Conservation (phyloP, 2,329 filamentous ascomycete genomes). For the Clarireedia monteithiana region DNA sequence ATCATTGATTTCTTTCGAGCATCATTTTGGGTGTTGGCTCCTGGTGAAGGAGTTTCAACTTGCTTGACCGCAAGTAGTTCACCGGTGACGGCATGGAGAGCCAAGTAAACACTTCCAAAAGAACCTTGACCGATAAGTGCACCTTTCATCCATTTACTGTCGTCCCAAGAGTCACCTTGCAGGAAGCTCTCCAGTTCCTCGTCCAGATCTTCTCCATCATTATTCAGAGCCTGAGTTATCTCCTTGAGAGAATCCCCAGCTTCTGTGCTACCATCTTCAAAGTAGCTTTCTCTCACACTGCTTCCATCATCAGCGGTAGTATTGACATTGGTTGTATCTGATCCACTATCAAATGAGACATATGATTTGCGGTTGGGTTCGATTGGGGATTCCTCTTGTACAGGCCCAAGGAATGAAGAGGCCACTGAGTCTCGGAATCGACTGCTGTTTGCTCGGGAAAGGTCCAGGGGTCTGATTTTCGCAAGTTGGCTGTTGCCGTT, state of each 20-base stretch:
- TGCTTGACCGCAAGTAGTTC: slow-evolving; percentile 98
- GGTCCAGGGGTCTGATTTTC: slow-evolving; percentile 40
- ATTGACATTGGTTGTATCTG: slow-evolving; percentile 62
- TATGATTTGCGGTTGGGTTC: slow-evolving; percentile 93
- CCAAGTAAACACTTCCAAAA: slow-evolving; percentile 92
- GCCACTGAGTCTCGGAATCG: slow-evolving; percentile 81
- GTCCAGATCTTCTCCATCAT: slow-evolving; percentile 87
- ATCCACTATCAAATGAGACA: slow-evolving; percentile 63
- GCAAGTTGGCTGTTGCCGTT: slow-evolving; percentile 49
- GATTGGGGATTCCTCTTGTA: slow-evolving; percentile 78
- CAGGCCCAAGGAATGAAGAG: slow-evolving; percentile 79
- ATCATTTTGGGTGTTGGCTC: slow-evolving; percentile 73
- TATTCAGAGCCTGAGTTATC: slow-evolving; percentile 74
- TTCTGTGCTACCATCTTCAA: slow-evolving; percentile 67
- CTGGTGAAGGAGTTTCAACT: slow-evolving; percentile 78
- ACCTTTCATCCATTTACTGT: slow-evolving; percentile 99
- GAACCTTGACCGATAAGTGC: slow-evolving; percentile 94
- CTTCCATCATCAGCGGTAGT: slow-evolving; percentile 73
- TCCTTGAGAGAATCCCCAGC: slow-evolving; percentile 72
- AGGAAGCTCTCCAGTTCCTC: slow-evolving; percentile 86
- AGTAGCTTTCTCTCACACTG: slow-evolving; percentile 67
- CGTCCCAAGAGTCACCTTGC: slow-evolving; percentile 87
- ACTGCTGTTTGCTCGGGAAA: slow-evolving; percentile 32
- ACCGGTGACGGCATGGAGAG: slow-evolving; percentile 89
- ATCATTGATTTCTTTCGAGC: slow-evolving; percentile 97